Evolutionary conservation across 345 rosid species (phyloP), one percentile per base, ranked within the genome.

Genomic region (Streptanthus diversifolius): DNA sequence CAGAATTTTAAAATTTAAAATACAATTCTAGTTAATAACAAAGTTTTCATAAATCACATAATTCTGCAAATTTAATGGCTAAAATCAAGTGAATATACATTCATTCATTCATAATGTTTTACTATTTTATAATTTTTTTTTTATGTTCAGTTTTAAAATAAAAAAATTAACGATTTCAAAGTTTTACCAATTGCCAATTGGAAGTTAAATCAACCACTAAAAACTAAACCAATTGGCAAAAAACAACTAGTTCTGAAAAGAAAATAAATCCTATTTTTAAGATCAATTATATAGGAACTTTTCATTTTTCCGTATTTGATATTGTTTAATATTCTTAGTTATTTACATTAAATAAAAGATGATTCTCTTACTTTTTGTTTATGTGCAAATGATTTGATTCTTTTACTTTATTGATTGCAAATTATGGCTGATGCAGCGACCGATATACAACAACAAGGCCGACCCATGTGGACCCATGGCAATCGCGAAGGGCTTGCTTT

Each of bases 401-500:
- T 49, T 49, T 5, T 49, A 49, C 55, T 49, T 35, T 36, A 35
- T 12, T 65, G 54, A 51, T 32, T 56, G 52, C 47, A 66, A 58
- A 66, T 49, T 41, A 27, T 39, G 69, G 22, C 32, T 18, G 25
- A 75, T 63, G 74, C 84, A 88, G 90, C 85, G 80, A 30, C 85
- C 90, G 74, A 56, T 89, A 12, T 88, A 78, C 57, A 59, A 90
- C 56, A 79, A 87, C 33, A 74, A 87, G 59, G 92, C 85, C 22
- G 85, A 93, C 66, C 85, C 81, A 19, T 93, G 98, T 39, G 97
- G 89, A 11, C 96, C 98, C 2, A 60, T 85, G 98, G 92, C 21
- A 93, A 90, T 43, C 80, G 83, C 32, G 92, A 90, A 80, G 96
- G 97, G 8, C 92, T 90, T 48, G 96, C 97, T 45, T 68, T 76